Base-by-base conservation (phyloP, 805 yeast genomes). In the Zygotorulaspora danielsina region DNA sequence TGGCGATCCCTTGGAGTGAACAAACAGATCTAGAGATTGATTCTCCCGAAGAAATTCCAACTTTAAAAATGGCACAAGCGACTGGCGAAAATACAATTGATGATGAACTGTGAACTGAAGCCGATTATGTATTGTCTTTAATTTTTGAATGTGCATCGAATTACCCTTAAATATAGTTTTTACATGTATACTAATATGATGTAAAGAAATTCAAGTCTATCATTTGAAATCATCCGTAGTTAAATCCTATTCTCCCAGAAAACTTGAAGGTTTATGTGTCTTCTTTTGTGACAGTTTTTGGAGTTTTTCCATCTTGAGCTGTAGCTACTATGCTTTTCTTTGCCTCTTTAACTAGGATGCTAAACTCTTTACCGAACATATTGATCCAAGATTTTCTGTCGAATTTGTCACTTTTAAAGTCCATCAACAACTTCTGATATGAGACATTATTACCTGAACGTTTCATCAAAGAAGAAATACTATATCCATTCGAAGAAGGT, bases 401-500 rank as follows among this genome's bases (percentile, higher is more conserved):
- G 39, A 75, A 76, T 44, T 64, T 66, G 48, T 73, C 76, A 36
- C 65, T 76, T 29, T 69, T 63, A 20, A 73, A 65, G 6, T 57
- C 51, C 6, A 42, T 20, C 27, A 57, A 33, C 31, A 50, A 38
- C 24, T 47, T 50, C 32, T 50, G 44, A 34, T 57, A 57, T 3
- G 46, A 27, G n/a, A 59, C 61, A 45, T 64, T 66, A 30, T 67
- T 67, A 38, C 62, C 67, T 31, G 68, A 70, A 33, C 69, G 72
- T 28, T 67, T 61, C 46, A 48, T 42, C 45, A 53, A 44, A 22
- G 31, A 48, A 11, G 57, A 38, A 16, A 51, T 53, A 4, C 55
- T 39, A 26, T 52, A 50, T 15, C 37, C 42, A 10, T 53, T 47
- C n/a, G 45, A 45, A 21, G 51, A 56, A 10, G 48, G 50, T 10